Base-by-base conservation (phyloP, 73 alveolate genomes). In the Paramecium pentaurelia region DNA sequence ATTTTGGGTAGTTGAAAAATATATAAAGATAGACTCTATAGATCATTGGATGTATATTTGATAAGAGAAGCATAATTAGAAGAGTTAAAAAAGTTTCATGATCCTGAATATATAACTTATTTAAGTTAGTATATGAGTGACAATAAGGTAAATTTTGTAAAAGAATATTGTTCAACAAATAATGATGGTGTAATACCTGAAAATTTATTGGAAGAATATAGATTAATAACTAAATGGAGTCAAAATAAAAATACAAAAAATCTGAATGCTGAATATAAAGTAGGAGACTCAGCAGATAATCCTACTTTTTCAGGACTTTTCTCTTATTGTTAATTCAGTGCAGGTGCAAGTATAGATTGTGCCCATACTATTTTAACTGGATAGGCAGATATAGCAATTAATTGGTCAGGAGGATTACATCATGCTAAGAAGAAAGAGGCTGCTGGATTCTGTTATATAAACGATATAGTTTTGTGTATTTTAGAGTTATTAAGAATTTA, bases 381-480 rank as follows among this genome's bases (percentile, higher is more conserved):
- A 70, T 95, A 94, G 34, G 97, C 98, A 64, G 99, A 98, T 89
- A 96, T 98, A 51, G 98, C 98, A 42, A 96, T 98, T 42, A 97
- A 98, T 91, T 98, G 99, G 99, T 98, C 99, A 0, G 99, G 99
- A 1, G 99, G 99, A 51, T 94, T 98, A 25, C 99, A 98, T 91
- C 99, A 98, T 96, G 99, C 99, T 16, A 98, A 98, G 92, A 97
- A 97, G 93, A 96, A 95, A 58, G 99, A 97, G 85, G 99, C 99
- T 8, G 92, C 97, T 71, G 99, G 99, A 8, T 98, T 98, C 93
- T 98, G 99, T 93, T 98, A 97, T 92, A 97, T 97, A 12, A 98
- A 98, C 92, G 99, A 98, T 87, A 97, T 97, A 25, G 99, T 98
- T 30, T 83, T 98, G 30, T 98, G 99, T 22, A 97, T 97, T 45